Evolutionary conservation across 2,329 filamentous ascomycete genomes (phyloP).

Genomic region (Aaosphaeria pasadenensis): DNA sequence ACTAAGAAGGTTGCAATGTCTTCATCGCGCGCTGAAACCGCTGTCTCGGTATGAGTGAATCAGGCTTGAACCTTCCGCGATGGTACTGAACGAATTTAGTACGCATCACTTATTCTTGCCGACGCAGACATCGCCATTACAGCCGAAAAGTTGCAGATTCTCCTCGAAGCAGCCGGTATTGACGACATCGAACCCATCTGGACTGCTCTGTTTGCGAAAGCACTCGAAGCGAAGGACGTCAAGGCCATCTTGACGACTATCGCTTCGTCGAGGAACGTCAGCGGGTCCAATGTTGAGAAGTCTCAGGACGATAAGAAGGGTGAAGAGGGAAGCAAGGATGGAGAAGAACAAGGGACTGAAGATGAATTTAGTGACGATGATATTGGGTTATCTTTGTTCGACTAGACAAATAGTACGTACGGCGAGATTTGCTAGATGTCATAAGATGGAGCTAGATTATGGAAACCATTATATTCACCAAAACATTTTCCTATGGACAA

Average conservation of each 20-base stretch:
- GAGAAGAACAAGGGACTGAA: too few species aligned
- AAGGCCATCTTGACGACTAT: slow-evolving; percentile 82
- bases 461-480: too few species aligned
- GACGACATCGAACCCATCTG: slow-evolving; percentile 95
- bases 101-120: slow-evolving; percentile 97
- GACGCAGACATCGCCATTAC: slow-evolving; percentile 96
- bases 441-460: too few species aligned
- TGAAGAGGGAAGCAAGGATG: too few species aligned
- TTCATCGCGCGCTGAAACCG: neutral
- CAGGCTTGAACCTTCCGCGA: neutral
- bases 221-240: slow-evolving; percentile 85
- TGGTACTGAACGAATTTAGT: slow-evolving; percentile 35
- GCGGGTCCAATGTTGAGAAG: too few species aligned
- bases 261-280: slow-evolving; percentile 40
- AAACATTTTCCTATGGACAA: too few species aligned
- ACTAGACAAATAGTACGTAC: too few species aligned
- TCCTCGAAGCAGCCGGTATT: slow-evolving; percentile 86
- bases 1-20: neutral
- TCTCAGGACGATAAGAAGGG: too few species aligned
- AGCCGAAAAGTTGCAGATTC: slow-evolving; percentile 88
- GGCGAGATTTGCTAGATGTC: too few species aligned
- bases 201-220: slow-evolving; percentile 95
- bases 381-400: too few species aligned
- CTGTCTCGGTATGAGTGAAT: neutral
- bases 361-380: too few species aligned